Base-by-base conservation (phyloP, 1,284 basidiomycete genomes). In the Ustilago lituana region DNA sequence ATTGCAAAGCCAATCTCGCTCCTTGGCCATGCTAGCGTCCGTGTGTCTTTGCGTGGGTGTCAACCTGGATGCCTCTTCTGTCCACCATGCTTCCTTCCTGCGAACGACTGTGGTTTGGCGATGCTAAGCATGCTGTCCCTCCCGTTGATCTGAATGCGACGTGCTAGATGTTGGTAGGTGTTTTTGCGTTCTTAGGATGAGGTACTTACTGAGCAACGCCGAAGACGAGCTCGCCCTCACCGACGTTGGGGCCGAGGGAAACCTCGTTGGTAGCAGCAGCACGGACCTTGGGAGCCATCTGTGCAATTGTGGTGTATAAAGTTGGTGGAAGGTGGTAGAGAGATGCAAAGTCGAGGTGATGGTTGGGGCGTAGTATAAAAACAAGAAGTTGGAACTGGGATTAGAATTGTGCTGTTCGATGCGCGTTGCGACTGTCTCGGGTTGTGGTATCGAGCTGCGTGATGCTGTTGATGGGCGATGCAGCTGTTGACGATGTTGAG, bases 191-290 rank as follows among this genome's bases (percentile, higher is more conserved):
- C 5, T 39, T 19, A 7, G 15, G 48, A 12, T 29, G 12, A 29
- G 40, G 59, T 65, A 77, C 75, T 68, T 72, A 77, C 75, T 77
- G 78, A 51, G 76, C 78, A 61, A 80, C 78, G 66, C 78, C 80
- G 57, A 82, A 82, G 61, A 81, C 78, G 66, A 81, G 76, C 77
- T 82, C 78, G 52, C 80, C 80, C 68, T 82, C 79, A 49, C 75
- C 80, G 48, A 81, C 79, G 64, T 80, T 78, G 40, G 80, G 76
- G 61, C 80, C 80, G 74, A 82, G 80, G 44, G 79, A 81, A 53
- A 78, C 77, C 64, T 80, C 78, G 60, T 71, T 65, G 38, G 50
- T 57, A 55, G 63, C 59, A 63, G 72, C 63, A 62, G 73, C 73
- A 68, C 73, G 76, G 58, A 77, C 77, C 73, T 80, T 80, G 52